Percentiles rank a stretch among this genome's conserved stretches.
phyloP scores from a whole-genome alignment of 139 green algal species.

The Coelastrella sp. region DNA sequence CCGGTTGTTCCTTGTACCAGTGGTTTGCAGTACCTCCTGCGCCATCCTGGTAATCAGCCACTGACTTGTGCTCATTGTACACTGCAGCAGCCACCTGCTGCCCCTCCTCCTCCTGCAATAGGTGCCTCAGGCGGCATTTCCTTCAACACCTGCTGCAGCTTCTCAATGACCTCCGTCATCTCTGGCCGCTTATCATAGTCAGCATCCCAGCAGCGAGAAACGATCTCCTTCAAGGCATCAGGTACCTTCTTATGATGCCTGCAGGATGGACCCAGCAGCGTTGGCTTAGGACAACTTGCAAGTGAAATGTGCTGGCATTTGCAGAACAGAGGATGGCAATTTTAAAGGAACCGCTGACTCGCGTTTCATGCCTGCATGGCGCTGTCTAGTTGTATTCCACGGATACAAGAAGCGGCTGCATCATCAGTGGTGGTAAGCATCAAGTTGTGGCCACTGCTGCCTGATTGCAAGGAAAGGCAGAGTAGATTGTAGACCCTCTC shows the following conservation, averaged over 20 bases:
- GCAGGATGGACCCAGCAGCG: background rate
- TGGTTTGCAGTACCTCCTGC: background rate
- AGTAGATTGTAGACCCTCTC: background rate
- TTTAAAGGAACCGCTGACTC: too few species aligned
- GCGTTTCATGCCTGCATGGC: too few species aligned
- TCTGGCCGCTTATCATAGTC: constrained; percentile 67
- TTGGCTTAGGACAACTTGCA: too few species aligned
- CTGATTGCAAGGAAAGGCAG: too few species aligned
- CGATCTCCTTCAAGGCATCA: constrained; percentile 59
- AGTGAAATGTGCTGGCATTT: background rate
- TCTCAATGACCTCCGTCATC: constrained; percentile 50
- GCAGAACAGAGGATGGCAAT: background rate
- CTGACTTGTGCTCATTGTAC: constrained; percentile 1
- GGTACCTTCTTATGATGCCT: constrained; percentile 53
- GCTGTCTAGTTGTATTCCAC: too few species aligned
- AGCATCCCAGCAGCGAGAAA: constrained; percentile 71
- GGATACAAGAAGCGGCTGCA: too few species aligned
- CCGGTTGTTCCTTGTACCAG: background rate
- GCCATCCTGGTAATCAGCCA: too few species aligned
- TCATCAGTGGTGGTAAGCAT: too few species aligned
- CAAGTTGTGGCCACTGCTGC: too few species aligned
- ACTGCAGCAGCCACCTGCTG: constrained; percentile 17
- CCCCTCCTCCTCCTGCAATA: background rate
- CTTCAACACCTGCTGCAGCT: constrained; percentile 21
- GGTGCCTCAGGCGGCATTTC: background rate